Base-by-base conservation (phyloP, 2,329 filamentous ascomycete genomes). In the Colletotrichum gigasporum region DNA sequence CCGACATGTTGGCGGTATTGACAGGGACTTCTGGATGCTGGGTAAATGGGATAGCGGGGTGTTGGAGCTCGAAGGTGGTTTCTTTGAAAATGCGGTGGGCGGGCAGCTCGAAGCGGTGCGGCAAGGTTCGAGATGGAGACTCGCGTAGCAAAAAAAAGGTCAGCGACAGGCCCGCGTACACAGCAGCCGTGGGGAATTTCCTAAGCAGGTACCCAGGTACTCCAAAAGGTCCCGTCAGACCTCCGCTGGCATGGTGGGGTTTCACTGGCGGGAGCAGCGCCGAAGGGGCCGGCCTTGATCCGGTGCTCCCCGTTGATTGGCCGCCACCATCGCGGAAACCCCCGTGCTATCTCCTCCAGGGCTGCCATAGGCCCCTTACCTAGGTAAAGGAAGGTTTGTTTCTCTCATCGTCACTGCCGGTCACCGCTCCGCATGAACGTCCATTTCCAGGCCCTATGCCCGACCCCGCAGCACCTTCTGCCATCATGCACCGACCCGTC, bases 1-100 rank as follows among this genome's bases (percentile, higher is more conserved):
- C 88, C 69, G 91, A 90, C 92, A 95, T 95, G 69, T 73, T 85
- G 77, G 55, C 62, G 56, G 16, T 42, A 8, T 30, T 35, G 32
- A 41, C 18, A 32, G 39, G 58, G 14, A 47, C 16, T 54, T 20
- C 45, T 24, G 45, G 30, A 32, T 37, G 11, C 34, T 18, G 12
- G 12, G 9, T 26, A 35, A 28, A 34, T 39, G 39, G 26, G 39
- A 47, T 26, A 30, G 24, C 24, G 14, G 26, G 16, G 24, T 24
- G 30, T 34, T 45, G 60, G 30, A 30, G 44, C 37, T 30, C 57
- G 34, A 50, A 18, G 55, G 30, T 51, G 45, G n/a, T 45, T 20
- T 41, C 45, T 16, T 32, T 22, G 42, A 14, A 45, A 22, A 26
- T 44, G 18, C 3, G 6, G 24, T 10, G 14, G 24, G 24, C 20